Evolutionary conservation across 305 asterid species (phyloP), one percentile per base, ranked within the genome.

Genomic region (Rubia balearica): DNA sequence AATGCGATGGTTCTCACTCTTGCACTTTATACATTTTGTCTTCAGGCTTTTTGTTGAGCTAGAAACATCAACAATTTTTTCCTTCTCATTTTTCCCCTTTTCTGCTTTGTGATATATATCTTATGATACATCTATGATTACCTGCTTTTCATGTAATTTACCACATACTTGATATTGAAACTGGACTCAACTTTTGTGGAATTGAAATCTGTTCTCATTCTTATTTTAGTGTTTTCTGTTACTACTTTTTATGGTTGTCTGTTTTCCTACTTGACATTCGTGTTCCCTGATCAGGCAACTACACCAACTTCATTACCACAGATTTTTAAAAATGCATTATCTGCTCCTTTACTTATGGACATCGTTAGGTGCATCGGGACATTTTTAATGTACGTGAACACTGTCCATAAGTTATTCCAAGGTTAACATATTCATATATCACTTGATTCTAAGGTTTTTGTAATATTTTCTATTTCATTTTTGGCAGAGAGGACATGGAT

Each of bases 401-500:
- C 33, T 46, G 21, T 78, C 69, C 30, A n/a, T 65, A 63, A 33
- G 17, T 62, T 40, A 68, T 27, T 30, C 0, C 6, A 13, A 46
- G 2, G 40, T 5, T 0, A 40, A 19, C 53, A 19, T 11, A 36
- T 55, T 69, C 21, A 10, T 21, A 55, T 17, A 14, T 67, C 5
- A 10, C 36, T 55, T 11, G 38, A 0, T 69, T 21, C 10, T 10
- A 68, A n/a, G 12, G 10, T 36, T 36, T 51, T 11, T 19, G 27
- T 36, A 11, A 33, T 42, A 3, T 21, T 14, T 53, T 36, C 63
- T 69, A 11, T 21, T 73, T 67, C 74, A 70, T 78, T 71, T 69
- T 83, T 76, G 72, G 76, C 87, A 93, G 98, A 83, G 92, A 85
- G 71, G 98, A 93, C 73, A 83, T 77, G 85, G 85, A 81, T 64